phyloP scores from a whole-genome alignment of 306 rosid species.

The Vigna nakashimae region DNA sequence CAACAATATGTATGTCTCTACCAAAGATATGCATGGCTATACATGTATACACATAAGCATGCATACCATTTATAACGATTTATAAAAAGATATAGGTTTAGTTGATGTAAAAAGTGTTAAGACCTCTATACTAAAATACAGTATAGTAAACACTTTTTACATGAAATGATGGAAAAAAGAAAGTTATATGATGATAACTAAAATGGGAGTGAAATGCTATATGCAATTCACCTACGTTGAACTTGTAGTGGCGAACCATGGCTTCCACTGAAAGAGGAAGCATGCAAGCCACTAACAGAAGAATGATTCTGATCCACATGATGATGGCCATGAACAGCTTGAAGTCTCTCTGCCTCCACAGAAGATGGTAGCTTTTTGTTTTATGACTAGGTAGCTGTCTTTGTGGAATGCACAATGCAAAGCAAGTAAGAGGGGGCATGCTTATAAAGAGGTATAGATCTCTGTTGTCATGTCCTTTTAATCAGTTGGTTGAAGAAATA shows the following conservation, averaged over 20 bases:
- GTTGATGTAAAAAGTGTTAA: too few species aligned
- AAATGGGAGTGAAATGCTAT: slow-evolving; percentile 6
- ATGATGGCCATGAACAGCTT: slow-evolving; percentile 17
- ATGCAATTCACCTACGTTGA: slow-evolving; percentile 46
- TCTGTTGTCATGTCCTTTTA: slow-evolving; percentile 49
- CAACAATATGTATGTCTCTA: slow-evolving; percentile 15
- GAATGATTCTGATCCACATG: slow-evolving; percentile 3
- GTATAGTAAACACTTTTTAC: too few species aligned
- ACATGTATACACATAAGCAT: background rate
- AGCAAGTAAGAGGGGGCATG: slow-evolving; percentile 2
- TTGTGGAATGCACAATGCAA: slow-evolving; percentile 38
- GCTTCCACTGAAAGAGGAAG: slow-evolving; percentile 48
- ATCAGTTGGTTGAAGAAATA: slow-evolving; percentile 42
- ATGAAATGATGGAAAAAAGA: too few species aligned
- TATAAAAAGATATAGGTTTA: too few species aligned
- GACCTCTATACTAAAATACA: too few species aligned
- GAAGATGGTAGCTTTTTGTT: slow-evolving; percentile 13
- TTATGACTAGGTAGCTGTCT: background rate
- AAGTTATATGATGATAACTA: slow-evolving; percentile 5
- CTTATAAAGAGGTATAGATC: slow-evolving; percentile 45
- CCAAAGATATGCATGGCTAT: slow-evolving; percentile 30
- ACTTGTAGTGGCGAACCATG: slow-evolving; percentile 55
- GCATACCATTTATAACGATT: background rate
- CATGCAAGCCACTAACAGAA: slow-evolving; percentile 38
- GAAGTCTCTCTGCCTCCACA: slow-evolving; percentile 13